Conservation (phyloP, 441 rosid genomes). For the Biscutella laevigata region DNA sequence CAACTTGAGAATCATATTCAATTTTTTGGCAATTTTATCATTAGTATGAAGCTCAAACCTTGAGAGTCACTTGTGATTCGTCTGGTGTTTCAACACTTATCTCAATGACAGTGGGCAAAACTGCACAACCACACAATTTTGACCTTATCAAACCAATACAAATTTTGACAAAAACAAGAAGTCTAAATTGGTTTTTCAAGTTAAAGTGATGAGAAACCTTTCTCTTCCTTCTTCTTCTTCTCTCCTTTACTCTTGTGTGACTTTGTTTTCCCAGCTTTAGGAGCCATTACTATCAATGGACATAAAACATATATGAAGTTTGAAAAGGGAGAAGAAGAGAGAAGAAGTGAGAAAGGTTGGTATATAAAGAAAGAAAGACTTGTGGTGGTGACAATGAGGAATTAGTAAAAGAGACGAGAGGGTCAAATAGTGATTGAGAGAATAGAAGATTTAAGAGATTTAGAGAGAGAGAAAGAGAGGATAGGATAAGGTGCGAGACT, state of each 20-base stretch:
- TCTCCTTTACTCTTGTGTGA: slow-evolving; percentile 61
- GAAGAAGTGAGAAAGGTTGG: slow-evolving; percentile 17
- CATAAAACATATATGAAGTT: slow-evolving; percentile 10
- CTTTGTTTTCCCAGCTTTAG: slow-evolving; percentile 57
- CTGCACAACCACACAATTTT: slow-evolving; percentile 33
- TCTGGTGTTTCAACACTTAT: slow-evolving; percentile 48
- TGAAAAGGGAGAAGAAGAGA: slow-evolving; percentile 2
- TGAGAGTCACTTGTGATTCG: slow-evolving; percentile 55
- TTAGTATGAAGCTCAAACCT: slow-evolving; percentile 27
- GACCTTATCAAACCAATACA: no score
- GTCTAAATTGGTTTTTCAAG: neutral
- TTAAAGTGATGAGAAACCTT: slow-evolving; percentile 32
- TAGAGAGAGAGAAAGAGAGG: slow-evolving; percentile 11
- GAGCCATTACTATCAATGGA: slow-evolving; percentile 45
- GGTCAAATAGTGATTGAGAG: slow-evolving; percentile 20
- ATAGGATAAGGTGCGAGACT: slow-evolving; percentile 55
- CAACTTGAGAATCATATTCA: neutral
- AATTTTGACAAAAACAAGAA: no score
- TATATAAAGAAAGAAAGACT: slow-evolving; percentile 4
- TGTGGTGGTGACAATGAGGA: slow-evolving; percentile 15
- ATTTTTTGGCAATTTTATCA: no score
- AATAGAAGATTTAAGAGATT: neutral
- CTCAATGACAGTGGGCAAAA: slow-evolving; percentile 59
- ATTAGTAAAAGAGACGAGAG: slow-evolving; percentile 9
- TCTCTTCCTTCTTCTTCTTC: slow-evolving; percentile 76